Evolutionary conservation across 116 monocot species (phyloP), one percentile per base, ranked within the genome.

Genomic region (Dioscorea cayenensis): DNA sequence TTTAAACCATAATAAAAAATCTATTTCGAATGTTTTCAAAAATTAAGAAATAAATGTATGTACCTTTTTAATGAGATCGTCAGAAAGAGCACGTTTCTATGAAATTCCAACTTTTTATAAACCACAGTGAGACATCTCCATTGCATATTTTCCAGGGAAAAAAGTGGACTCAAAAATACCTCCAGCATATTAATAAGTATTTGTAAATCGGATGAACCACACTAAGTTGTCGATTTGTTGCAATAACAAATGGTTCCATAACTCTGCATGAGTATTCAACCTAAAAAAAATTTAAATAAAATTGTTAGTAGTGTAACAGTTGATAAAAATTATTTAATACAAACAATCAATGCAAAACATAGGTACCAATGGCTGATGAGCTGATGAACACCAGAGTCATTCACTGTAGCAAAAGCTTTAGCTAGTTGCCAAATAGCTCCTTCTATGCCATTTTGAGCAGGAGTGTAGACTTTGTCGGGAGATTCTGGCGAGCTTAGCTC

Each of bases 151-250:
- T 0, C 63, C 78, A 0, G 85, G 83, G 75, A 94, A 90, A 36
- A 90, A 80, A 7, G 85, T 90, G 7, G 50, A 52, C 73, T 94
- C 94, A 3, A 94, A 28, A 49, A 90, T 48, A 22, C 94, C 94
- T 11, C 84, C 87, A 7, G 81, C 82, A 32, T 83, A 32, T 83
- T 87, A 78, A 90, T 81, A 63, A 94, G 87, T 12, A 68, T 78
- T 75, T 90, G 87, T 90, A 49, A 68, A 96, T 79, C 7, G 96
- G 96, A 72, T 92, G 96, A 2, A 83, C 62, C 4, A 52, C 82
- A 70, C 96, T 92, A n/a, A 92, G 86, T n/a, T 88, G 92, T 36
- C 96, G 76, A 74, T 92, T 76, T 1, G 90, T 96, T 0, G 92
- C 89, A 22, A 96, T 81, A 55, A 90, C 77, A 49, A 96, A 92